Evolutionary conservation across 495 filamentous ascomycete species (phyloP).

Genomic region (Talaromyces proteolyticus): DNA sequence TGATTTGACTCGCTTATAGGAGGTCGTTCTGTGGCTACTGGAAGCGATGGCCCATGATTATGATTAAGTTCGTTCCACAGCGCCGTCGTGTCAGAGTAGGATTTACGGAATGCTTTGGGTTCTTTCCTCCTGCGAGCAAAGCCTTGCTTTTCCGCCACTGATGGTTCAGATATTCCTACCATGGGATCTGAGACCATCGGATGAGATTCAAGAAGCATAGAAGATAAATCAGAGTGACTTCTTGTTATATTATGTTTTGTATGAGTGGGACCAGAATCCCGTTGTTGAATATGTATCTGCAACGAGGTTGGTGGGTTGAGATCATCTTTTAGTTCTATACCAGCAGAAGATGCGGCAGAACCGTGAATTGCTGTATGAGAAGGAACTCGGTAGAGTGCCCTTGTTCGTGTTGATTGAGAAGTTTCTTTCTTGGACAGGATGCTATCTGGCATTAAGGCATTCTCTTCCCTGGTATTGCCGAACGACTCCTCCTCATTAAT

Average conservation of each 20-base stretch:
- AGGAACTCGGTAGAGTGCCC: constrained; percentile 6
- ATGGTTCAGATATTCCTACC: neutral
- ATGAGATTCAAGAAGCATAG: neutral
- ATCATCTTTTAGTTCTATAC: constrained; percentile 1
- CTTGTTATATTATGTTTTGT: neutral
- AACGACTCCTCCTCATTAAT: constrained; percentile 11
- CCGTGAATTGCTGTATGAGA: constrained; percentile 5
- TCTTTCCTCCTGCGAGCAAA: neutral
- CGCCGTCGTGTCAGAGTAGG: constrained; percentile 4
- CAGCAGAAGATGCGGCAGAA: constrained; percentile 2
- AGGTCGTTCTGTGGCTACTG: neutral
- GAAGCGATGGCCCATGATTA: constrained; percentile 1
- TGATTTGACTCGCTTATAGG: neutral
- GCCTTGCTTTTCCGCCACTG: neutral
- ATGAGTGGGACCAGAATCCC: neutral
- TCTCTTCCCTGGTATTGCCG: neutral
- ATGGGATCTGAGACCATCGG: neutral
- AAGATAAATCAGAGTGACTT: constrained; percentile 4
- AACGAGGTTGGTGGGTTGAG: neutral
- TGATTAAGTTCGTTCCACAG: neutral
- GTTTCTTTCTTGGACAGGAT: neutral
- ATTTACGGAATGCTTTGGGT: constrained; percentile 1
- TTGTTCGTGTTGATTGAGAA: constrained; percentile 13
- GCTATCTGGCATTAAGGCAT: neutral
- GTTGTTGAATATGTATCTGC: neutral